Percentiles rank a stretch among this genome's conserved stretches.
phyloP scores from a whole-genome alignment of 1,284 basidiomycete species.

The Melampsora larici-populina region DNA sequence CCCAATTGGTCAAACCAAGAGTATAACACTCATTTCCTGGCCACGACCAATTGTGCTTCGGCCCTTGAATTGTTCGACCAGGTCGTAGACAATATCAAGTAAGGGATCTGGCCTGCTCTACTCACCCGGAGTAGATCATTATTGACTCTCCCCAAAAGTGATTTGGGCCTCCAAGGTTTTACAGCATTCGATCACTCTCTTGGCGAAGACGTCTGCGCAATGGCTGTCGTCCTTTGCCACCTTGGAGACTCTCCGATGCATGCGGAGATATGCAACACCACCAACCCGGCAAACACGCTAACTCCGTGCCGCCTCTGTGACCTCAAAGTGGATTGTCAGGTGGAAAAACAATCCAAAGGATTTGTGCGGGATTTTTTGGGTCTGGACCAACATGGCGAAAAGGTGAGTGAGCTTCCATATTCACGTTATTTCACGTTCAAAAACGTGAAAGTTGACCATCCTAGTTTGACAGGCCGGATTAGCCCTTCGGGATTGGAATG shows the following conservation, averaged over 20 bases:
- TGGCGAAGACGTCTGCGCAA: neutral
- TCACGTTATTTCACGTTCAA: too few species aligned
- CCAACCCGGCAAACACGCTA: slow-evolving; percentile 2
- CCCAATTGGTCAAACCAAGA: slow-evolving; percentile 4
- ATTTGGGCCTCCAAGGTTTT: neutral
- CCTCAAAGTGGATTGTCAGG: too few species aligned
- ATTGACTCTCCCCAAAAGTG: neutral
- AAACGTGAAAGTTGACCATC: too few species aligned
- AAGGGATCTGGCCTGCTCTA: too few species aligned
- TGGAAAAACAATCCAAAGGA: too few species aligned
- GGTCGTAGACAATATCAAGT: slow-evolving; percentile 12
- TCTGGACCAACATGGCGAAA: too few species aligned
- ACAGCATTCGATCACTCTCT: neutral
- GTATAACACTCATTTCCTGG: slow-evolving; percentile 10
- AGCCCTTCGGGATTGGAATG: too few species aligned
- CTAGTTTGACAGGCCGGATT: too few species aligned
- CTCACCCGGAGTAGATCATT: neutral
- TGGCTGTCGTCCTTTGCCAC: neutral
- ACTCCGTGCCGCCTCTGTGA: neutral
- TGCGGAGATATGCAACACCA: slow-evolving; percentile 1
- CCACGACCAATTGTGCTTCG: neutral
- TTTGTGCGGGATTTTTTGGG: too few species aligned
- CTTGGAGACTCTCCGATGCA: slow-evolving; percentile 26
- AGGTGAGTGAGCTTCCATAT: too few species aligned
- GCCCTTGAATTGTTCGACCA: neutral